Conservation (phyloP, 2,329 filamentous ascomycete species). For the Diaporthe capsici region DNA sequence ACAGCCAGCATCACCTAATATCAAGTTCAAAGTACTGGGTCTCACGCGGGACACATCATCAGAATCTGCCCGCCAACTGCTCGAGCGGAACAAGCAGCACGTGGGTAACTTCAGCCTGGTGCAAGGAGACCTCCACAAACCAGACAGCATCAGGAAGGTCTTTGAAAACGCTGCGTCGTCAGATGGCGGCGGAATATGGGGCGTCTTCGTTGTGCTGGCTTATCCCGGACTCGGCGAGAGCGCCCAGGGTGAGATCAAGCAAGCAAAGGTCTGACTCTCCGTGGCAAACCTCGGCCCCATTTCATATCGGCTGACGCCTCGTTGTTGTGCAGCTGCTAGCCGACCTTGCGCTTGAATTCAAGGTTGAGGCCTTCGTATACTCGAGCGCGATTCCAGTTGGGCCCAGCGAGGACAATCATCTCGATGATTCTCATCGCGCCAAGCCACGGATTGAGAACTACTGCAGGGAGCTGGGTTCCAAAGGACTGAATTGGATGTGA, state of each 20-base stretch:
- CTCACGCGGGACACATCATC: not conserved
- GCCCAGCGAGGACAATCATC: not conserved
- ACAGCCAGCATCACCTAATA: too few relatives aligned
- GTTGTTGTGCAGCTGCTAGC: not conserved
- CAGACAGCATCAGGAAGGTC: not conserved
- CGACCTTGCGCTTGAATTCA: not conserved
- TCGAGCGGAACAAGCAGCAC: slow-evolving; percentile 4
- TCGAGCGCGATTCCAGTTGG: not conserved
- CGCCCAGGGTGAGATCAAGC: not conserved
- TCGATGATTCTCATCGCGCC: not conserved
- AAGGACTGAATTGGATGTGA: slow-evolving; percentile 4
- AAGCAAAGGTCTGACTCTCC: not conserved
- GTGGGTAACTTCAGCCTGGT: not conserved
- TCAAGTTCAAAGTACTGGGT: not conserved
- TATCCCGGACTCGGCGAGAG: slow-evolving; percentile 19
- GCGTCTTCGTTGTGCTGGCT: slow-evolving; percentile 4
- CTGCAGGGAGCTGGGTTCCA: not conserved
- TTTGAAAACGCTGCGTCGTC: not conserved
- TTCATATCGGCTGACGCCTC: not conserved
- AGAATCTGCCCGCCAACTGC: not conserved
- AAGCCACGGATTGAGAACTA: not conserved
- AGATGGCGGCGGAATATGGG: not conserved
- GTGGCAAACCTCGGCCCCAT: too few relatives aligned
- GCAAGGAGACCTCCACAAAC: slow-evolving; percentile 4
- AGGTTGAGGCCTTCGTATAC: not conserved